Base-by-base conservation (phyloP, 2,329 filamentous ascomycete genomes). In the Fusarium caatingaense region DNA sequence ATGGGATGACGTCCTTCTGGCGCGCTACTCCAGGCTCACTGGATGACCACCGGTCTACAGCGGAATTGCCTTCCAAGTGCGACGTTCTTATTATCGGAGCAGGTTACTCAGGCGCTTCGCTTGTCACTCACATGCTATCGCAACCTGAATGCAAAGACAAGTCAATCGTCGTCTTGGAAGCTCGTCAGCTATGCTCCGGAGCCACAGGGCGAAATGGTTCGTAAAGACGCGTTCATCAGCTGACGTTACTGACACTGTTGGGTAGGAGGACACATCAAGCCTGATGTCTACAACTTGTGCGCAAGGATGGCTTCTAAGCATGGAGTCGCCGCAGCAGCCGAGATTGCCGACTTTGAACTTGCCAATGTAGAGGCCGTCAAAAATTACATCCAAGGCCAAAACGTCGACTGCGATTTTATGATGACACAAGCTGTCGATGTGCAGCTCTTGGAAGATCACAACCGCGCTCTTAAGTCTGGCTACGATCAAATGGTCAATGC, bases 41-140 rank as follows among this genome's bases (percentile, higher is more conserved):
- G 2, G 64, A 72, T 10, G 32, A 45, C 5, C n/a, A 56, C 30
- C 59, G 56, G 1, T 67, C 61, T 0, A 59, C 58, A 1, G 2
- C 11, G 3, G 3, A 16, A 3, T 28, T 86, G 1, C 84, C 83
- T 0, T 46, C 68, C 1, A 61, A 80, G 30, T 79, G 77, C 30
- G 83, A 86, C 47, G 80, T 86, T 53, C 78, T 81, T 18, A 81
- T 86, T 40, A 79, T 86, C 11, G 85, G 84, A 1, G 80, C 82
- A 16, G 85, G 85, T 0, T 84, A 81, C 56, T 78, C 84, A 7
- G 84, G 85, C 5, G 79, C 80, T 1, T 78, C 80, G 2, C 79
- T 81, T 7, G 81, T 80, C 0, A 83, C 83, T 46, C 80, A 86
- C 61, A 77, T 80, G n/a, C 56, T 79, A 18, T 71, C 74, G 34